Evolutionary conservation across 2,329 filamentous ascomycete species (phyloP).

Genomic region (Pseudopyrenochaeta lycopersici): DNA sequence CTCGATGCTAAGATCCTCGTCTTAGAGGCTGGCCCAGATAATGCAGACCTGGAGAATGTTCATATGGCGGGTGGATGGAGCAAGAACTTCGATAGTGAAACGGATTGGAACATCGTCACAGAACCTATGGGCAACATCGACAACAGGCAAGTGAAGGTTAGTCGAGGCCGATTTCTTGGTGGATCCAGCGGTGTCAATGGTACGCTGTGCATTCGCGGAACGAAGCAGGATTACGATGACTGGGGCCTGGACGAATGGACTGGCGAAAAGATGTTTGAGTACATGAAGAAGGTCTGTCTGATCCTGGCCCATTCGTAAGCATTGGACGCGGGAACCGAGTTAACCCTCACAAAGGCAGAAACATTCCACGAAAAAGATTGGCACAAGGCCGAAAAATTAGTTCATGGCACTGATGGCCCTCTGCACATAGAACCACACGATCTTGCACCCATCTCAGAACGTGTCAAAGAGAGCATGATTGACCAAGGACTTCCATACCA

Average conservation of each 20-base stretch:
- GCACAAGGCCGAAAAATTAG: conserved; percentile 60
- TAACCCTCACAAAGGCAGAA: conserved; percentile 52
- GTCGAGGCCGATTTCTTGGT: conserved; percentile 60
- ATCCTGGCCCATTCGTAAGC: too few relatives aligned
- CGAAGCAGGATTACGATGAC: conserved; percentile 62
- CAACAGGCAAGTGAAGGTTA: conserved; percentile 57
- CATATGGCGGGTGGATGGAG: conserved; percentile 63
- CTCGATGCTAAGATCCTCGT: conserved; percentile 53
- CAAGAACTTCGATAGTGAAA: conserved; percentile 58
- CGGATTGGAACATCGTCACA: conserved; percentile 62
- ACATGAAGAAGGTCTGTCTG: conserved; percentile 60
- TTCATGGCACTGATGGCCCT: conserved; percentile 59
- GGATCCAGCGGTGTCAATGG: conserved; percentile 62
- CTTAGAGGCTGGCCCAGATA: conserved; percentile 60
- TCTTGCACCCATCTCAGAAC: conserved; percentile 66
- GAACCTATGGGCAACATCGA: conserved; percentile 52
- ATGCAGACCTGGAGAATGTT: conserved; percentile 56
- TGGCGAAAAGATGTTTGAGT: conserved; percentile 65
- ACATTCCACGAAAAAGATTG: conserved; percentile 67
- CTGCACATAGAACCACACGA: conserved; percentile 67
- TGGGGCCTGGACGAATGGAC: conserved; percentile 66
- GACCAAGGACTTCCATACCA: conserved; percentile 64
- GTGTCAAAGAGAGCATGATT: conserved; percentile 64
- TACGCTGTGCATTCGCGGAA: conserved; percentile 60
- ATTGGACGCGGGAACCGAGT: background rate